These are phyloP conservation scores for Aspergillus ostianus DNA, from an alignment of 495 filamentous ascomycete species.

Conservation along the genomic window DNA sequence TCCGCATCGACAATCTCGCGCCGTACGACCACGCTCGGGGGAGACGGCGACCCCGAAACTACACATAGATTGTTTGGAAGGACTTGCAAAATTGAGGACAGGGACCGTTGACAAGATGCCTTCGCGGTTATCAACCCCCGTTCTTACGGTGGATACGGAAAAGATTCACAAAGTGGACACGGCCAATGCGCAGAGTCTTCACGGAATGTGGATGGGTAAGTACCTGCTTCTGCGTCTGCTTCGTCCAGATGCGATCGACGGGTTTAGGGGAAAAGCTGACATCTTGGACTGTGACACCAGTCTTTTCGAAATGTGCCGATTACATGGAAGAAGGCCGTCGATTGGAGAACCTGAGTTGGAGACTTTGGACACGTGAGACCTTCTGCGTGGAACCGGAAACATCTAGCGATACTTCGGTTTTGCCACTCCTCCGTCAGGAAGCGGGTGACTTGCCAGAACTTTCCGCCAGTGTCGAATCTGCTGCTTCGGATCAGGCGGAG, in stretches of 20 bases:
- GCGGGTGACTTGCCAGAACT: slow-evolving; percentile 72
- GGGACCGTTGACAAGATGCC: slow-evolving; percentile 50
- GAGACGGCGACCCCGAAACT: slow-evolving; percentile 53
- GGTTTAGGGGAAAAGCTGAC: slow-evolving; percentile 5
- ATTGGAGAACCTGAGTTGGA: slow-evolving; percentile 93
- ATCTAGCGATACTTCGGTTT: slow-evolving; percentile 43
- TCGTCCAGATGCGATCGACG: background rate
- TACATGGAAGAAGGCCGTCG: slow-evolving; percentile 91
- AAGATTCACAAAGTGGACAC: slow-evolving; percentile 94
- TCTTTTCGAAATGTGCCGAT: slow-evolving; percentile 93
- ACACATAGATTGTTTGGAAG: slow-evolving; percentile 13
- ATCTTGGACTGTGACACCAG: slow-evolving; percentile 38
- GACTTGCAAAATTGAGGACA: slow-evolving; percentile 10
- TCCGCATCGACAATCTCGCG: slow-evolving; percentile 32
- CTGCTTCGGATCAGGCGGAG: slow-evolving; percentile 69
- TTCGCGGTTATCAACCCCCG: slow-evolving; percentile 61
- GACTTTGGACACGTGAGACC: slow-evolving; percentile 93
- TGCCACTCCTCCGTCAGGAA: slow-evolving; percentile 44
- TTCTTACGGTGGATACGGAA: slow-evolving; percentile 80
- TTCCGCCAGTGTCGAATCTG: slow-evolving; percentile 88
- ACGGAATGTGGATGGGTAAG: slow-evolving; percentile 98
- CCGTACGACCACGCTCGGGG: slow-evolving; percentile 53
- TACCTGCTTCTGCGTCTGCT: background rate
- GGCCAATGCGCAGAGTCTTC: slow-evolving; percentile 85
- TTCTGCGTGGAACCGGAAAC: slow-evolving; percentile 84